These are phyloP conservation scores for Pseudofabraea citricarpa DNA, from an alignment of 2,329 filamentous ascomycete genomes.

Conservation along the genomic window DNA sequence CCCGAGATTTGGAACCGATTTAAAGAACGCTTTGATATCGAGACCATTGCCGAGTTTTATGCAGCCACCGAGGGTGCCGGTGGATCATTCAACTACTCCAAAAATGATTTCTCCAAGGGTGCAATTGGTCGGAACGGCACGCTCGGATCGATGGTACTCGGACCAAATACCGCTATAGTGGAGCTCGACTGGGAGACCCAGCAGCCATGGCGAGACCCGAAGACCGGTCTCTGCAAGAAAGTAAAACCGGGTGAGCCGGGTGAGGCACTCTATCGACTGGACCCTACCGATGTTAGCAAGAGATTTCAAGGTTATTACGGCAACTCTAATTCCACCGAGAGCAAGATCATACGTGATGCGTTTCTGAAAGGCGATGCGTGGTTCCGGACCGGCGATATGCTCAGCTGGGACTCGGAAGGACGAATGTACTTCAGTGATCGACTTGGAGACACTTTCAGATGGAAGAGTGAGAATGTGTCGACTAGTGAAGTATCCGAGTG, in stretches of 20 bases:
- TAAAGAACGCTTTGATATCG: constrained; percentile 74
- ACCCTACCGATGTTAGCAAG: constrained; percentile 54
- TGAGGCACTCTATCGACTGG: constrained; percentile 70
- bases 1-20: constrained; percentile 84
- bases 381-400: constrained; percentile 80
- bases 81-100: constrained; percentile 67
- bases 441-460: constrained; percentile 73
- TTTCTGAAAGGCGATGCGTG: constrained; percentile 73
- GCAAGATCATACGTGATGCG: constrained; percentile 71
- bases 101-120: constrained; percentile 69
- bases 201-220: constrained; percentile 59
- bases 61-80: constrained; percentile 69
- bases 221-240: constrained; percentile 62
- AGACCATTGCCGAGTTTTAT: constrained; percentile 75
- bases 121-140: constrained; percentile 71
- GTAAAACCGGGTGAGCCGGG: constrained; percentile 60
- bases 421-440: constrained; percentile 76
- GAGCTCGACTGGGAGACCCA: constrained; percentile 69
- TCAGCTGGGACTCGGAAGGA: constrained; percentile 67
- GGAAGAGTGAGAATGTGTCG: constrained; percentile 81
- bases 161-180: constrained; percentile 51
- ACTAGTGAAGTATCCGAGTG: constrained; percentile 77
- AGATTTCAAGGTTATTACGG: constrained; percentile 81
- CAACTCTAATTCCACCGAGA: constrained; percentile 63
- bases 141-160: constrained; percentile 51